Evolutionary conservation across 2,329 filamentous ascomycete genomes (phyloP).

Genomic region (Aaosphaeria pasadenensis): DNA sequence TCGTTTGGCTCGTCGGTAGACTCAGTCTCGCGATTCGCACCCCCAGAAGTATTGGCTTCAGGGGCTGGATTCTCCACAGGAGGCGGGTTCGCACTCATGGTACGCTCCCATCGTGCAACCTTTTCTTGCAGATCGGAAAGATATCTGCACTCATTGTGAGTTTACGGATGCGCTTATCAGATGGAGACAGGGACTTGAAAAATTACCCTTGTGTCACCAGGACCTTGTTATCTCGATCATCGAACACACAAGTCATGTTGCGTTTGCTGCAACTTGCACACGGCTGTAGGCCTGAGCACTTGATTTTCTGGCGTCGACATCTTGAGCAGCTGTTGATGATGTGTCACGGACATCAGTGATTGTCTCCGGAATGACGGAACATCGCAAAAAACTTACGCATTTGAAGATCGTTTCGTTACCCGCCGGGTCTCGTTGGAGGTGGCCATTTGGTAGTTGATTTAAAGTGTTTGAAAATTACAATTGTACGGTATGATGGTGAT

Average conservation of each 20-base stretch:
- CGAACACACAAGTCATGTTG: constrained; percentile 23
- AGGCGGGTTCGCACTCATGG: not conserved
- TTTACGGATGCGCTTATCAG: too few species aligned
- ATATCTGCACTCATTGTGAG: constrained; percentile 11
- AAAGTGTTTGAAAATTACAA: too few species aligned
- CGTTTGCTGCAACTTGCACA: constrained; percentile 26
- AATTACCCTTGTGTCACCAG: constrained; percentile 24
- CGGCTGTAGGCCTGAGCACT: constrained; percentile 29
- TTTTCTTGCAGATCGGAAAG: constrained; percentile 23
- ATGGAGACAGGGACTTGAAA: not conserved
- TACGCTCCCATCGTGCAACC: constrained; percentile 15
- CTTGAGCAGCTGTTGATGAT: constrained; percentile 16
- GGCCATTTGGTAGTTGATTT: constrained; percentile 8
- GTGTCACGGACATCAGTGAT: not conserved
- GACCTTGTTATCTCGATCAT: constrained; percentile 32
- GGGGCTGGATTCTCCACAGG: too few species aligned
- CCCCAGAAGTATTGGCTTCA: too few species aligned
- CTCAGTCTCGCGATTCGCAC: not conserved
- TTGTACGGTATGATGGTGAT: too few species aligned
- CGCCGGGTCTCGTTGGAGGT: constrained; percentile 18
- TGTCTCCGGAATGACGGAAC: not conserved
- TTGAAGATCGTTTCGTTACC: constrained; percentile 24
- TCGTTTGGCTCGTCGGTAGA: not conserved
- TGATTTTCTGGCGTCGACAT: constrained; percentile 30
- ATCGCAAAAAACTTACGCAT: constrained; percentile 9